Evolutionary conservation across 805 yeast species (phyloP).

Genomic region (Jamesozyma gamospora): DNA sequence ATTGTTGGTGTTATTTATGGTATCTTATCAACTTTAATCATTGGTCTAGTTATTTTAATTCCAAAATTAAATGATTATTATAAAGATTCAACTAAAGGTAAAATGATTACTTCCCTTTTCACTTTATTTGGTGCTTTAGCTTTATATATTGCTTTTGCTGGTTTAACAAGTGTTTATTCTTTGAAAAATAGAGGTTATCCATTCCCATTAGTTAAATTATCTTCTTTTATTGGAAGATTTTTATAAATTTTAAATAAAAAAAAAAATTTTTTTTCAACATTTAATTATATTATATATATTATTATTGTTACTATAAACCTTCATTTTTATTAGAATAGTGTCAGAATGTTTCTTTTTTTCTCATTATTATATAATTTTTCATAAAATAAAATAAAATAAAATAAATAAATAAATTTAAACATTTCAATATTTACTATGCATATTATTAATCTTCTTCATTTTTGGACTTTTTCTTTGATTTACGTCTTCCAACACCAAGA

Average conservation of each 20-base stretch:
- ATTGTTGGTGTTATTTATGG: constrained; percentile 68
- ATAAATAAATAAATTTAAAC: background rate
- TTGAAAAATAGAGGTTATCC: constrained; percentile 74
- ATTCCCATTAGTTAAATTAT: constrained; percentile 40
- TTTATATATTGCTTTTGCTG: constrained; percentile 51
- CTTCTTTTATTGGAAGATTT: constrained; percentile 10
- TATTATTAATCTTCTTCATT: background rate
- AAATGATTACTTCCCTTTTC: constrained; percentile 36
- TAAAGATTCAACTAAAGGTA: constrained; percentile 25
- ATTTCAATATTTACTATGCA: background rate
- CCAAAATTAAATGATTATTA: constrained; percentile 30
- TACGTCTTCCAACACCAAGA: constrained; percentile 5
- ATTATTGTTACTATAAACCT: no score
- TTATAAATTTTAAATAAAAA: background rate
- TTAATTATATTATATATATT: no score
- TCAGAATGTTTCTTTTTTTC: no score
- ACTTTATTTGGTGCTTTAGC: constrained; percentile 36
- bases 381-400: background rate
- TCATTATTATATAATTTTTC: no score
- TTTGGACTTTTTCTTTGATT: constrained; percentile 3
- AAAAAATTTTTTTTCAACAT: no score
- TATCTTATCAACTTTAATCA: constrained; percentile 46
- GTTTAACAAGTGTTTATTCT: constrained; percentile 54
- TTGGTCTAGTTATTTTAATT: constrained; percentile 48
- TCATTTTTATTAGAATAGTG: no score